These are phyloP conservation scores for Dioscorea zingiberensis DNA, from an alignment of 106 monocot genomes.

Conservation along the genomic window DNA sequence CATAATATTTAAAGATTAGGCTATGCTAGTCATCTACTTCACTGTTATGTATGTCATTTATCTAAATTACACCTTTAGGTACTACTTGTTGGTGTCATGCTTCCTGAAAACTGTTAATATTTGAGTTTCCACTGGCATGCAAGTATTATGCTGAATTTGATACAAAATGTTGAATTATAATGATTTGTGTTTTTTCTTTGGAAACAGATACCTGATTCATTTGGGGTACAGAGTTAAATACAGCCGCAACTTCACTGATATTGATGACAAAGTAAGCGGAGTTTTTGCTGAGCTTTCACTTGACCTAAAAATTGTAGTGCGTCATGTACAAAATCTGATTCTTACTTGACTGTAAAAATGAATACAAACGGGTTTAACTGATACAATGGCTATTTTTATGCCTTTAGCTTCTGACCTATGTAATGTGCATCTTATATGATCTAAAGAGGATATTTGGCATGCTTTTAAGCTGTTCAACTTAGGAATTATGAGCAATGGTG, in stretches of 20 bases:
- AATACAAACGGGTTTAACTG: too few relatives aligned
- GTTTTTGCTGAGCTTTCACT: not conserved
- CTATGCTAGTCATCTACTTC: too few relatives aligned
- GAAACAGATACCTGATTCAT: constrained; percentile 58
- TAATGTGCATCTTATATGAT: too few relatives aligned
- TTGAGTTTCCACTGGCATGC: not conserved
- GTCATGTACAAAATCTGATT: not conserved
- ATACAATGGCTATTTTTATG: too few relatives aligned
- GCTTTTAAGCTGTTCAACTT: too few relatives aligned
- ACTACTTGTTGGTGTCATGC: not conserved
- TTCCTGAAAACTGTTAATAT: not conserved
- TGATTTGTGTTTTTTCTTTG: not conserved
- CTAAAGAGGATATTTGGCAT: too few relatives aligned
- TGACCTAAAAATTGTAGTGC: not conserved
- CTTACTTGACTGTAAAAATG: too few relatives aligned
- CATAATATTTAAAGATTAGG: too few relatives aligned
- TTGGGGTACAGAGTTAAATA: constrained; percentile 73
- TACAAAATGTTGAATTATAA: not conserved
- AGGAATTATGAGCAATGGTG: too few relatives aligned
- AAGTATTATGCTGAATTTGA: not conserved
- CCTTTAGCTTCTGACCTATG: too few relatives aligned
- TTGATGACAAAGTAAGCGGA: constrained; percentile 70
- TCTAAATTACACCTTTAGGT: too few relatives aligned
- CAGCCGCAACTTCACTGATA: constrained; percentile 80
- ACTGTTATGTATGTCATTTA: too few relatives aligned